A percentile compares a stretch with the other conserved stretches of the same genome.
phyloP scores from a whole-genome alignment of 208 protist species.

The Leishmania amazonensis region DNA sequence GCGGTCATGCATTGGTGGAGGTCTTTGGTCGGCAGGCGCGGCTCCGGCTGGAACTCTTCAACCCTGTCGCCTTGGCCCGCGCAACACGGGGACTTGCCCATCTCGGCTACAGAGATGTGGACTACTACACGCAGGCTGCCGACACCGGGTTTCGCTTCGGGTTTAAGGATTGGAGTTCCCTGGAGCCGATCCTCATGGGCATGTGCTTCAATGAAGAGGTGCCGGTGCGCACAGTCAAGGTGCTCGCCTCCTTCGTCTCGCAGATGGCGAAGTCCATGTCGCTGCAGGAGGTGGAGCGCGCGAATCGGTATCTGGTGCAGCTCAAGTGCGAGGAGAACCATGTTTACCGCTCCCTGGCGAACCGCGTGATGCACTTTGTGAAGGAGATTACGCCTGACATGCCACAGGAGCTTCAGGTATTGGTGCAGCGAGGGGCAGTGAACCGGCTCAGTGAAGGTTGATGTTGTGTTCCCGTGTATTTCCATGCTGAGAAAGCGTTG shows the following conservation, averaged over 20 bases:
- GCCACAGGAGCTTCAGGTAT: constrained; percentile 79
- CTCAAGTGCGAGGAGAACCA: constrained; percentile 86
- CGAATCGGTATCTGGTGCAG: constrained; percentile 75
- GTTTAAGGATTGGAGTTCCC: constrained; percentile 68
- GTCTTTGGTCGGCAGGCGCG: constrained; percentile 73
- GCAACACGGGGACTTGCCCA: constrained; percentile 68
- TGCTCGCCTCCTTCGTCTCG: constrained; percentile 64
- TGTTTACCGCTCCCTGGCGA: constrained; percentile 76
- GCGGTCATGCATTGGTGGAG: constrained; percentile 62
- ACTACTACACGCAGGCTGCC: constrained; percentile 75
- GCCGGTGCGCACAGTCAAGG: constrained; percentile 46
- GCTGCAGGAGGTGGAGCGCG: constrained; percentile 78
- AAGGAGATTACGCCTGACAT: constrained; percentile 91
- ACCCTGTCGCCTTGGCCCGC: constrained; percentile 40
- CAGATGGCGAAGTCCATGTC: constrained; percentile 76
- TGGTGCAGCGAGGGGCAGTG: constrained; percentile 79
- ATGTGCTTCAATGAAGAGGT: constrained; percentile 52
- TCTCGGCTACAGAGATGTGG: constrained; percentile 73
- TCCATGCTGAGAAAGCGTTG: not conserved
- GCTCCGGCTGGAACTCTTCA: constrained; percentile 80
- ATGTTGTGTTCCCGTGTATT: not conserved
- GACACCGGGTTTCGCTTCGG: constrained; percentile 74
- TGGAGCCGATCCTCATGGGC: constrained; percentile 84
- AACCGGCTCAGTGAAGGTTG: constrained; percentile 12
- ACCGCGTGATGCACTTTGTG: constrained; percentile 83